Conservation (phyloP, 768 basidiomycete species). For the Lactarius psammicola region DNA sequence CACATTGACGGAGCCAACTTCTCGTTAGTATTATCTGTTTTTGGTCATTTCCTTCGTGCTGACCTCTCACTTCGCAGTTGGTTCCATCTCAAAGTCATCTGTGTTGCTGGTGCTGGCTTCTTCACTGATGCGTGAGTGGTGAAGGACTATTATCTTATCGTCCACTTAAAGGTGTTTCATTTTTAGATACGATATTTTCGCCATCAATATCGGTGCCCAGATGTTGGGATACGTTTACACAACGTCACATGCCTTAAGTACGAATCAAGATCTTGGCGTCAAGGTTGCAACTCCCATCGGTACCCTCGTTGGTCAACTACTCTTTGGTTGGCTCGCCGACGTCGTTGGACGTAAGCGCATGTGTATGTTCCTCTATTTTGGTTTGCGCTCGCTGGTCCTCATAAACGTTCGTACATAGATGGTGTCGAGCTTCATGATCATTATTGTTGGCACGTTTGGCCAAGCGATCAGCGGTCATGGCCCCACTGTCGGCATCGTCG, state of each 20-base stretch:
- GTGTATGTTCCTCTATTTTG: slow-evolving; percentile 48
- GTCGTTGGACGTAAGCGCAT: slow-evolving; percentile 49
- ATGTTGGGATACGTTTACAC: slow-evolving; percentile 84
- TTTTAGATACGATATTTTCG: slow-evolving; percentile 76
- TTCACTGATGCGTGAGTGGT: slow-evolving; percentile 75
- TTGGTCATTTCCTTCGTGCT: background rate
- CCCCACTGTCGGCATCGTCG: slow-evolving; percentile 68
- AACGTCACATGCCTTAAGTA: slow-evolving; percentile 33
- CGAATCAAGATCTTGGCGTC: slow-evolving; percentile 49
- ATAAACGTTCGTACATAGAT: slow-evolving; percentile 41
- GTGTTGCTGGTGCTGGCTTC: slow-evolving; percentile 76
- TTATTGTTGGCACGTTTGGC: slow-evolving; percentile 75
- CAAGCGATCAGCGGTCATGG: slow-evolving; percentile 73
- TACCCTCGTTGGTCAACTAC: slow-evolving; percentile 42
- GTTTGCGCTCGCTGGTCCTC: background rate
- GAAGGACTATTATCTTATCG: background rate
- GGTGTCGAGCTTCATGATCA: slow-evolving; percentile 77
- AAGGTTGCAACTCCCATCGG: slow-evolving; percentile 45
- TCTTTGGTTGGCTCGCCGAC: slow-evolving; percentile 49
- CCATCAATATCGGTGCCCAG: slow-evolving; percentile 78
- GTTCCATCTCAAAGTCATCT: slow-evolving; percentile 50
- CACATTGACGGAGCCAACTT: slow-evolving; percentile 88
- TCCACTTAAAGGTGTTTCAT: background rate
- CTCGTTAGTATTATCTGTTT: slow-evolving; percentile 48
- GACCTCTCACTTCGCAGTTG: slow-evolving; percentile 33